Evolutionary conservation across 2,329 filamentous ascomycete genomes (phyloP).

Genomic region (Pseudogymnoascus sp.): DNA sequence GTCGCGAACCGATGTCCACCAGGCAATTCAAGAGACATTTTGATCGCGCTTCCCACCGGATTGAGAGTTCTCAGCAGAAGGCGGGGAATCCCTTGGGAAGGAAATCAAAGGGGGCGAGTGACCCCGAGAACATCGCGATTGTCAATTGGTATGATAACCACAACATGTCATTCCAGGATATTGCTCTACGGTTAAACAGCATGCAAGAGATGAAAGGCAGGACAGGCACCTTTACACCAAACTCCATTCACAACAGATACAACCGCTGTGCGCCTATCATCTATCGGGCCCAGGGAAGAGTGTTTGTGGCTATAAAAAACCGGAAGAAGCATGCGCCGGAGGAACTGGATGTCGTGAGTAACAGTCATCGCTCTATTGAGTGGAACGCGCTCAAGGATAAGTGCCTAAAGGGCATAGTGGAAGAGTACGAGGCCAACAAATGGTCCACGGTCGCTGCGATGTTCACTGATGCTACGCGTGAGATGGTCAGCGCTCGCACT

Average conservation of each 20-base stretch:
- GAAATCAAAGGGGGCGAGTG: constrained; percentile 19
- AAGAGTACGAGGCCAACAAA: constrained; percentile 15
- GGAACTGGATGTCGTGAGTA: constrained; percentile 6
- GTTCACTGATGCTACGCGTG: constrained; percentile 14
- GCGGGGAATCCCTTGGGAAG: not conserved
- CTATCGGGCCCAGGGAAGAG: constrained; percentile 19
- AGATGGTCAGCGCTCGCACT: constrained; percentile 9
- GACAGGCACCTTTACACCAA: constrained; percentile 17
- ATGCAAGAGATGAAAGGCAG: constrained; percentile 16
- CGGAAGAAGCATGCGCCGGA: constrained; percentile 7
- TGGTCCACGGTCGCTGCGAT: constrained; percentile 18
- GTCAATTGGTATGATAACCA: constrained; percentile 23
- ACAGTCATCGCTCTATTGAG: not conserved
- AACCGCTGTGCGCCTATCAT: constrained; percentile 27
- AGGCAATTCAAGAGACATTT: not conserved
- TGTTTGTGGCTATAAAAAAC: constrained; percentile 21
- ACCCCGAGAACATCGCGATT: constrained; percentile 26
- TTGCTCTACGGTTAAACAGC: constrained; percentile 19
- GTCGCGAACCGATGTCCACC: not conserved
- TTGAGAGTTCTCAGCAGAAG: not conserved
- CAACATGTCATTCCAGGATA: constrained; percentile 16
- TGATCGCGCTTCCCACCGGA: not conserved
- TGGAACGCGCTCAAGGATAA: constrained; percentile 17
- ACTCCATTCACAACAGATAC: constrained; percentile 22
- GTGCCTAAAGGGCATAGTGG: constrained; percentile 6